Evolutionary conservation across 2,329 filamentous ascomycete genomes (phyloP).

Genomic region (Fusarium goolgardi): DNA sequence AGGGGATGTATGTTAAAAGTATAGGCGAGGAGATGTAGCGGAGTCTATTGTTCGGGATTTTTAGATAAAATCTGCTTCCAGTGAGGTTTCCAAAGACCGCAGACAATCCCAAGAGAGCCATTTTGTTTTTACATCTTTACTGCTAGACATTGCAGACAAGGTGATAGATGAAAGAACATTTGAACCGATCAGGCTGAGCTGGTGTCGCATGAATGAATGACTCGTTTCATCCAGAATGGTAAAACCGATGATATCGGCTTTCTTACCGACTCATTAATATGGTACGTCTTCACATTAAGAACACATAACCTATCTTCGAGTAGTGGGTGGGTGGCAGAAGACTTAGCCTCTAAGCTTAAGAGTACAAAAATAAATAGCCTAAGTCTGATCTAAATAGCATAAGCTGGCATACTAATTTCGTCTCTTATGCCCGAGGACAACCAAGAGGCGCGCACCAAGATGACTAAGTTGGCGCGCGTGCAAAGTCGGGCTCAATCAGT

Average conservation of each 20-base stretch:
- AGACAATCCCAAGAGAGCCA: conserved; percentile 1
- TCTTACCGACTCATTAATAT: conserved; percentile 10
- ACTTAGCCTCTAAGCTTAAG: no score
- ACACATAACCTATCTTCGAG: neutral
- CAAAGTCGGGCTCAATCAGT: conserved; percentile 32
- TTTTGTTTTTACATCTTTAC: neutral
- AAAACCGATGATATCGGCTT: neutral
- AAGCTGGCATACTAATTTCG: no score
- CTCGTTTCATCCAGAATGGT: neutral
- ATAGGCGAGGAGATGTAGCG: conserved; percentile 5
- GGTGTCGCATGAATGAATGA: neutral
- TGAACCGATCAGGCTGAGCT: neutral
- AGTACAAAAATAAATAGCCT: no score
- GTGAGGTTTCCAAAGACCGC: neutral
- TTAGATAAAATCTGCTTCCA: conserved; percentile 1
- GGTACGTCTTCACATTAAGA: neutral
- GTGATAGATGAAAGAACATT: neutral
- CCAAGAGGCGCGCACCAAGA: neutral
- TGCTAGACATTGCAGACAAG: no score
- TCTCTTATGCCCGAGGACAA: no score
- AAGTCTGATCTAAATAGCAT: no score
- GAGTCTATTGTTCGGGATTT: conserved; percentile 16
- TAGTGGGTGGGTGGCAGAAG: no score
- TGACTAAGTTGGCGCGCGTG: conserved; percentile 46
- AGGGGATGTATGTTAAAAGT: conserved; percentile 20